A percentile compares a stretch with the other conserved stretches of the same genome.
These are phyloP conservation scores for Amborella trichopoda DNA, from an alignment of 164 flowering plant genomes.

Conservation along the genomic window DNA sequence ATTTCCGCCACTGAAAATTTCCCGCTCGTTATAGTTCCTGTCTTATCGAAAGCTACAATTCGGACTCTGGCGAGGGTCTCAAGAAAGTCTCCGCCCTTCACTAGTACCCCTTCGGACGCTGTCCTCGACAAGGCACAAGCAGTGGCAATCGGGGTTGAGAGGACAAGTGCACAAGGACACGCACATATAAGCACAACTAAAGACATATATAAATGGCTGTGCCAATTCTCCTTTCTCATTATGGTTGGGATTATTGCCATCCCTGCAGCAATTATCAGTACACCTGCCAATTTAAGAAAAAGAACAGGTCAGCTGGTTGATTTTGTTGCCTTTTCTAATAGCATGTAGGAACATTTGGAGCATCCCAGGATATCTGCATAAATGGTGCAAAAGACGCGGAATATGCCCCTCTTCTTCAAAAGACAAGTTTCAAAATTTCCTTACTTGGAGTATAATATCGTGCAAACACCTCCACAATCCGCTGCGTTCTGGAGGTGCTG, in stretches of 20 bases:
- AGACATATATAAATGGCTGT: slow-evolving; percentile 55
- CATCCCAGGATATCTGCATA: too few relatives aligned
- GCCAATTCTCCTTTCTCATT: slow-evolving; percentile 26
- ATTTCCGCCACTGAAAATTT: slow-evolving; percentile 4
- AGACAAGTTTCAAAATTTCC: too few relatives aligned
- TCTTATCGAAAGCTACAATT: slow-evolving; percentile 4
- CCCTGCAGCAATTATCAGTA: slow-evolving; percentile 36
- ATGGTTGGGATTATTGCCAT: slow-evolving; percentile 52
- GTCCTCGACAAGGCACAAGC: neutral
- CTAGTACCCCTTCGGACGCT: neutral
- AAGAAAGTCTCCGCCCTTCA: slow-evolving; percentile 2
- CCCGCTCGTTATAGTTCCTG: slow-evolving; percentile 3
- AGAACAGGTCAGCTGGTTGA: too few relatives aligned
- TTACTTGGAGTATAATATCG: slow-evolving; percentile 83
- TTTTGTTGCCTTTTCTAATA: too few relatives aligned
- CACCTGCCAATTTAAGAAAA: slow-evolving; percentile 30
- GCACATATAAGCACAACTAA: slow-evolving; percentile 3
- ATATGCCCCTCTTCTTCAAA: too few relatives aligned
- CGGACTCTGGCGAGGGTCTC: neutral
- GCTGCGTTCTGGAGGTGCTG: slow-evolving; percentile 51
- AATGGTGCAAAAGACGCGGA: too few relatives aligned
- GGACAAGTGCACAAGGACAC: slow-evolving; percentile 2
- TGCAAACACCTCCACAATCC: slow-evolving; percentile 63
- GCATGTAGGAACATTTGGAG: too few relatives aligned
- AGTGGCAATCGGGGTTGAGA: slow-evolving; percentile 3